phyloP scores from a whole-genome alignment of 352 stramenopile species.

The Phytopythium litorale region DNA sequence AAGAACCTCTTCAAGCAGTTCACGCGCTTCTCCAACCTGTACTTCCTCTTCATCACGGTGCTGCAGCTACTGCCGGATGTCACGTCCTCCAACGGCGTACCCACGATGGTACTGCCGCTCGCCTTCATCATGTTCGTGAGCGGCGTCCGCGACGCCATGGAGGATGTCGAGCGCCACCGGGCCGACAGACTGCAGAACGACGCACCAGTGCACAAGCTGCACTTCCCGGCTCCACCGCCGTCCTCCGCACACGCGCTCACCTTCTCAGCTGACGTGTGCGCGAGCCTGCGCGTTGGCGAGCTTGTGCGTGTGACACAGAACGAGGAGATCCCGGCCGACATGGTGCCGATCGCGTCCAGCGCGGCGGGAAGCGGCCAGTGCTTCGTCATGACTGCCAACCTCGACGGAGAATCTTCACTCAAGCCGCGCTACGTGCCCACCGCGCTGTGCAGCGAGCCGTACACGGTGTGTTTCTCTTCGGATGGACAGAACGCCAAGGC shows the following conservation, averaged over 20 bases:
- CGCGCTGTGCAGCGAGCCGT: slow-evolving; percentile 22
- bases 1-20: slow-evolving; percentile 82
- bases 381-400: slow-evolving; percentile 83
- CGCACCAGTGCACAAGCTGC: slow-evolving; percentile 23
- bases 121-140: slow-evolving; percentile 86
- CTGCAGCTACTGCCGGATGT: slow-evolving; percentile 82
- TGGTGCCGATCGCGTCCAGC: slow-evolving; percentile 60
- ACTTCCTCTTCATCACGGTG: slow-evolving; percentile 88
- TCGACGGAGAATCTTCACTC: slow-evolving; percentile 88
- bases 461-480: slow-evolving; percentile 16
- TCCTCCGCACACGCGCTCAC: slow-evolving; percentile 8
- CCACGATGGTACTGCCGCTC: slow-evolving; percentile 82
- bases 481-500: slow-evolving; percentile 22
- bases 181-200: slow-evolving; percentile 68
- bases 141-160: slow-evolving; percentile 68
- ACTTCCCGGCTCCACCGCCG: slow-evolving; percentile 2
- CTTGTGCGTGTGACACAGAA: slow-evolving; percentile 74
- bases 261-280: slow-evolving; percentile 26
- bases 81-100: slow-evolving; percentile 76
- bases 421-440: slow-evolving; percentile 69
- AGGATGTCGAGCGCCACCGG: slow-evolving; percentile 75
- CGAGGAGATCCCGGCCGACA: slow-evolving; percentile 66
- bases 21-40: slow-evolving; percentile 87
- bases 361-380: slow-evolving; percentile 45
- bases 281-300: slow-evolving; percentile 71